Conservation (phyloP, 805 yeast genomes). For the Cyberlindnera meyerae region DNA sequence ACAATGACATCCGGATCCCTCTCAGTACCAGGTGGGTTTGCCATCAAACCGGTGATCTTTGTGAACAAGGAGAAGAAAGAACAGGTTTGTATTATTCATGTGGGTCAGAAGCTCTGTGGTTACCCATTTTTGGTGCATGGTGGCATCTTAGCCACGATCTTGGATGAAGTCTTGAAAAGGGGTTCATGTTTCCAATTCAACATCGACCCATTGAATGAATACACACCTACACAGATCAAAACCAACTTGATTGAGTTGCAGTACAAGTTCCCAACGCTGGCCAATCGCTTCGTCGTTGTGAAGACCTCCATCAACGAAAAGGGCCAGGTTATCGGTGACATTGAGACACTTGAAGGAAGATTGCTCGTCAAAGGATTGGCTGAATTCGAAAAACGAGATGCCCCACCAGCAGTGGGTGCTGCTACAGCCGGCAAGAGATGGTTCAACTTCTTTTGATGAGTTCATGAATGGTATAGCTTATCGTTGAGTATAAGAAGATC, state of each 20-base stretch:
- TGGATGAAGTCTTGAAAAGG: slow-evolving; percentile 71
- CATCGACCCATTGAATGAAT: slow-evolving; percentile 31
- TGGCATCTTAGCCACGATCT: slow-evolving; percentile 74
- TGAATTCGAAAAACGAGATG: slow-evolving; percentile 27
- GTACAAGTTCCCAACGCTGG: slow-evolving; percentile 70
- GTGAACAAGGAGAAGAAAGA: slow-evolving; percentile 52
- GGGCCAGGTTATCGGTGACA: slow-evolving; percentile 43
- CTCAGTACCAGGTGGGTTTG: slow-evolving; percentile 72
- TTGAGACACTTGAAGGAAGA: slow-evolving; percentile 50
- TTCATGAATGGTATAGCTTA: slow-evolving; percentile 2
- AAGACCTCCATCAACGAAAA: slow-evolving; percentile 40
- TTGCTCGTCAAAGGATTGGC: slow-evolving; percentile 56
- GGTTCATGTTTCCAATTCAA: slow-evolving; percentile 37
- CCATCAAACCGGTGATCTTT: slow-evolving; percentile 67
- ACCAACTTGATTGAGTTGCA: slow-evolving; percentile 44
- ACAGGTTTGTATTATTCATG: slow-evolving; percentile 63
- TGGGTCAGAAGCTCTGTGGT: slow-evolving; percentile 77
- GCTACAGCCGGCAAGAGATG: slow-evolving; percentile 2
- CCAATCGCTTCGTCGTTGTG: slow-evolving; percentile 70
- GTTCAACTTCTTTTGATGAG: slow-evolving; percentile 1
- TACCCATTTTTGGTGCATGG: slow-evolving; percentile 88
- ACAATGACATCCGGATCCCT: slow-evolving; percentile 48
- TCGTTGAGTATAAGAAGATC: slow-evolving; percentile 49
- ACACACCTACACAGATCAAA: slow-evolving; percentile 36
- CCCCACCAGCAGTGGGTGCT: background rate